A percentile compares a stretch with the other conserved stretches of the same genome.
phyloP scores from a whole-genome alignment of 225 moss, liverwort and hornwort genomes.

The Climacium dendroides region DNA sequence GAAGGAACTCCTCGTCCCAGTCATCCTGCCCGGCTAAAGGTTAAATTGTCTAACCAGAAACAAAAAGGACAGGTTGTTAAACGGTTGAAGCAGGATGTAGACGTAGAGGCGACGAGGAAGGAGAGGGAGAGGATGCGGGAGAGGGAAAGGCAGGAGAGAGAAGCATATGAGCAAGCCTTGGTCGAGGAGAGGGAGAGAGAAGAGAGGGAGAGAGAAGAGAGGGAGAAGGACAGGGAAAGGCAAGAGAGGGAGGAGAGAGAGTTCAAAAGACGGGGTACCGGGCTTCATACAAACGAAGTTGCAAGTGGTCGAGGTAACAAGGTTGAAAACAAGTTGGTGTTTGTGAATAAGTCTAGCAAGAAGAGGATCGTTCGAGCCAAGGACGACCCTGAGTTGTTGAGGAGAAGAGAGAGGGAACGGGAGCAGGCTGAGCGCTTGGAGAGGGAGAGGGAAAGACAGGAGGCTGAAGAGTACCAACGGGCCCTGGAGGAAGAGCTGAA shows the following conservation, averaged over 20 bases:
- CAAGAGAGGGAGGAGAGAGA: conserved; percentile 16
- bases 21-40: conserved; percentile 9
- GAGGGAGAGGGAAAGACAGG: conserved; percentile 25
- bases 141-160: conserved; percentile 15
- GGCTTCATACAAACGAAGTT: conserved; percentile 13
- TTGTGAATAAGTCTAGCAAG: conserved; percentile 24
- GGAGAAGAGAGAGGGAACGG: conserved; percentile 21
- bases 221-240: conserved; percentile 7
- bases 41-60: conserved; percentile 28
- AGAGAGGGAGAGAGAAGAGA: conserved; percentile 11
- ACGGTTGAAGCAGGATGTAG: conserved; percentile 11
- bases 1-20: not conserved
- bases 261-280: conserved; percentile 1
- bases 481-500: conserved; percentile 20
- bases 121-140: conserved; percentile 1
- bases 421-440: conserved; percentile 13
- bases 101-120: conserved; percentile 2
- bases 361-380: conserved; percentile 24
- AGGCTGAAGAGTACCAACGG: conserved; percentile 30
- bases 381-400: conserved; percentile 29
- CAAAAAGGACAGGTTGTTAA: not conserved
- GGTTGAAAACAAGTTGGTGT: conserved; percentile 12
- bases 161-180: conserved; percentile 21
- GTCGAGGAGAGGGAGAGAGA: conserved; percentile 20
- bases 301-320: conserved; percentile 6